phyloP scores from a whole-genome alignment of 441 rosid species.

The Gossypium davidsonii region DNA sequence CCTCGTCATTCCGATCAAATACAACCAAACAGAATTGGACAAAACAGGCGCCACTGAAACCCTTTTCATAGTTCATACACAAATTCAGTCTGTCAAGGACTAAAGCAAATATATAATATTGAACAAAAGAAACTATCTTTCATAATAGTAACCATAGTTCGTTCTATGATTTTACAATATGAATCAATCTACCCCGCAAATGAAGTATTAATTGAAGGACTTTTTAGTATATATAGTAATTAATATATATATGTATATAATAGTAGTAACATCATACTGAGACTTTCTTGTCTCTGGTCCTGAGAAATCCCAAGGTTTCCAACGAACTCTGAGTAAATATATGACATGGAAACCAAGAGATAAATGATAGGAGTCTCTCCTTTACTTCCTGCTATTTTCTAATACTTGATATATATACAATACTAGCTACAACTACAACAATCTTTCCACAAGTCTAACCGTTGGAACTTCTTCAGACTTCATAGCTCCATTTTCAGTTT shows the following conservation, averaged over 20 bases:
- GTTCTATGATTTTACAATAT: constrained; percentile 28
- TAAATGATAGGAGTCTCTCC: constrained; percentile 28
- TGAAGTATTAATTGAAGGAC: constrained; percentile 29
- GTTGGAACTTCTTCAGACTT: constrained; percentile 22
- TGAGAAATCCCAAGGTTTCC: constrained; percentile 29
- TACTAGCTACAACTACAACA: constrained; percentile 24
- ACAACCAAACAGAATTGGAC: background rate
- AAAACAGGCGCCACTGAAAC: background rate
- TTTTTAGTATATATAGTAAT: constrained; percentile 15
- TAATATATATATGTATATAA: background rate
- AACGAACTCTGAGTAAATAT: constrained; percentile 15
- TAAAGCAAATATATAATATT: background rate
- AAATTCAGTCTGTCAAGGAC: background rate
- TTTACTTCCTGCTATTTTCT: constrained; percentile 28
- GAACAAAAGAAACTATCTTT: constrained; percentile 2
- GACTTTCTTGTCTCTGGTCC: constrained; percentile 20
- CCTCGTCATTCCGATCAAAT: background rate
- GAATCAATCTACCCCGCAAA: constrained; percentile 28
- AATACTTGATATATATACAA: constrained; percentile 40
- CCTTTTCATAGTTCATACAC: background rate
- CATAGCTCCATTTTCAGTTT: constrained; percentile 67
- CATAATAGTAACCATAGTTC: constrained; percentile 9
- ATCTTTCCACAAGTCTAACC: background rate
- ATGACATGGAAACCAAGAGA: constrained; percentile 31
- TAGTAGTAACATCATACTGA: constrained; percentile 17